These are phyloP conservation scores for Salvia sclarea DNA, from an alignment of 305 asterid species.

Conservation along the genomic window DNA sequence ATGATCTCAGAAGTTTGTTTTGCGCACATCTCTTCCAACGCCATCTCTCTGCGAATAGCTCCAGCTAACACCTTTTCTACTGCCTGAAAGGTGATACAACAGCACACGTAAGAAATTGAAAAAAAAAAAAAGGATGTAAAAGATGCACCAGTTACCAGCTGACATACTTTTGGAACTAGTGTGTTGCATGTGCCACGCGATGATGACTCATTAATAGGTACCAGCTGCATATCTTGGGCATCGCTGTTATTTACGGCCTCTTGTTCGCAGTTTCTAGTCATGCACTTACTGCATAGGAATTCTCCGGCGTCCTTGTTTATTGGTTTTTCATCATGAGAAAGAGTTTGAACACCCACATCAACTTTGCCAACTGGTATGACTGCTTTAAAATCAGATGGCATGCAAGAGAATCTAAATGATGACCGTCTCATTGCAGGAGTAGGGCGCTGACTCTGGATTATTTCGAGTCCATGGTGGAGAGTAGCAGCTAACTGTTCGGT, in stretches of 20 bases:
- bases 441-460: slow-evolving; percentile 64
- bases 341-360: slow-evolving; percentile 88
- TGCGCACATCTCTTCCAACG: slow-evolving; percentile 83
- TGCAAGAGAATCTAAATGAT: slow-evolving; percentile 73
- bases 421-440: slow-evolving; percentile 71
- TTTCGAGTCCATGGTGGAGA: slow-evolving; percentile 86
- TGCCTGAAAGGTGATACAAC: slow-evolving; percentile 58
- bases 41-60: slow-evolving; percentile 99
- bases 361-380: slow-evolving; percentile 60
- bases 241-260: slow-evolving; percentile 44
- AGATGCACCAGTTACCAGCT: slow-evolving; percentile 23
- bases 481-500: slow-evolving; percentile 82
- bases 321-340: slow-evolving; percentile 41
- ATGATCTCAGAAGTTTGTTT: slow-evolving; percentile 77
- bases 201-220: slow-evolving; percentile 56
- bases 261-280: slow-evolving; percentile 45
- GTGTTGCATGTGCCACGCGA: slow-evolving; percentile 54
- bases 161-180: slow-evolving; percentile 86
- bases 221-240: slow-evolving; percentile 77
- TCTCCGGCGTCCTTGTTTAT: slow-evolving; percentile 33
- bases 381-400: slow-evolving; percentile 58
- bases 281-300: slow-evolving; percentile 70
- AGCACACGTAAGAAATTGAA: slow-evolving; percentile 30
- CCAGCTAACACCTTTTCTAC: slow-evolving; percentile 98
- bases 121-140: slow-evolving; percentile 23